phyloP scores from a whole-genome alignment of 129 eudicot genomes.

The Logfia minima region DNA sequence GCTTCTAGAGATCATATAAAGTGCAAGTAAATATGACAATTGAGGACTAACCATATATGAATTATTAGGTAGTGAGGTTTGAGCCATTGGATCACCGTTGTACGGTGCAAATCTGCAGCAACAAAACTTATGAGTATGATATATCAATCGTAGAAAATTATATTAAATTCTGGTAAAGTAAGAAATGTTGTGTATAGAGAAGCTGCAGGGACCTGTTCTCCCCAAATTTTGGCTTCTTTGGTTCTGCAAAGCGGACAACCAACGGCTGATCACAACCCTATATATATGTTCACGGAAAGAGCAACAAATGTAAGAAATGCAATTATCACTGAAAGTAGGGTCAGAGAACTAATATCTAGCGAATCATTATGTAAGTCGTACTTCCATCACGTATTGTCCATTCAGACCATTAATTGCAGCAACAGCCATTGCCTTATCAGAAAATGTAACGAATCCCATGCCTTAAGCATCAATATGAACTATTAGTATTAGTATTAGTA shows the following conservation, averaged over 20 bases:
- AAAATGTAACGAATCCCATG: slow-evolving; percentile 67
- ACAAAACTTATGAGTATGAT: background rate
- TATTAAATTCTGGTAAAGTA: slow-evolving; percentile 11
- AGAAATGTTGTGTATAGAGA: slow-evolving; percentile 8
- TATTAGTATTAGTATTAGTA: background rate
- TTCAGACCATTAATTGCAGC: slow-evolving; percentile 76
- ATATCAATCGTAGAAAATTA: background rate
- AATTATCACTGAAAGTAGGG: slow-evolving; percentile 14
- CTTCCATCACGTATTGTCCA: slow-evolving; percentile 72
- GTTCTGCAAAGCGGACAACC: slow-evolving; percentile 84
- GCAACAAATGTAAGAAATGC: background rate
- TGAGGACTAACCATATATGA: slow-evolving; percentile 37
- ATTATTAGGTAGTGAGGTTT: slow-evolving; percentile 31
- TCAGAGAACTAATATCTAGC: slow-evolving; percentile 5
- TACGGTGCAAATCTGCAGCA: slow-evolving; percentile 50
- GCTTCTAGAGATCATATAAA: background rate
- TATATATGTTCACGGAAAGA: slow-evolving; percentile 1
- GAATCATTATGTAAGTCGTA: slow-evolving; percentile 36
- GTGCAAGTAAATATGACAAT: background rate
- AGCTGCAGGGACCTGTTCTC: slow-evolving; percentile 57
- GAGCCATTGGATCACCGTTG: slow-evolving; percentile 39
- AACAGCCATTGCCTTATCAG: slow-evolving; percentile 64
- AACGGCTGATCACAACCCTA: slow-evolving; percentile 90
- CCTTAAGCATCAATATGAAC: slow-evolving; percentile 54
- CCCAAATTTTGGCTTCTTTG: slow-evolving; percentile 79